Percentiles rank a stretch among this genome's conserved stretches.
Evolutionary conservation across 1,139 yeast species (phyloP).

Genomic region (Fermentozyma sake): DNA sequence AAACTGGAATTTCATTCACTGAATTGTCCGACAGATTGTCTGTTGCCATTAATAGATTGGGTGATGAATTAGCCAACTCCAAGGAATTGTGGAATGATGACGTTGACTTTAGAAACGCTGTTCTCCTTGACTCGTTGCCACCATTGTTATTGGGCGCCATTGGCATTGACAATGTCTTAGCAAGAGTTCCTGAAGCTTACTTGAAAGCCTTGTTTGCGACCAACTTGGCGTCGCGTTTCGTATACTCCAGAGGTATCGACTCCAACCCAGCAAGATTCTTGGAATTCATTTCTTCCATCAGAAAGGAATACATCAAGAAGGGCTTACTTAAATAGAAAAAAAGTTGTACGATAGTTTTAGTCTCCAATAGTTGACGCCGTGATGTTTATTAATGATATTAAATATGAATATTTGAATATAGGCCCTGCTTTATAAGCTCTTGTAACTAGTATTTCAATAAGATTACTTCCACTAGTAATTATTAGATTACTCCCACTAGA

Average conservation of each 20-base stretch:
- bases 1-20: slow-evolving; percentile 68
- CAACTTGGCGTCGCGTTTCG: slow-evolving; percentile 82
- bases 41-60: slow-evolving; percentile 79
- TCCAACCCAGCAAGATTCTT: slow-evolving; percentile 81
- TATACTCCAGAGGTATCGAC: slow-evolving; percentile 79
- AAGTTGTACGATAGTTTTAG: background rate
- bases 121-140: slow-evolving; percentile 78
- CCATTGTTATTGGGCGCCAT: slow-evolving; percentile 61
- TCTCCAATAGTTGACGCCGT: background rate
- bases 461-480: no score
- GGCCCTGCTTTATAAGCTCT: no score
- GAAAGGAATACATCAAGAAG: slow-evolving; percentile 34
- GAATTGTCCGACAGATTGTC: slow-evolving; percentile 83
- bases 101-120: slow-evolving; percentile 66
- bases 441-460: no score
- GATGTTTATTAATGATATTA: slow-evolving; percentile 1
- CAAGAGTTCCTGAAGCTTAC: slow-evolving; percentile 83
- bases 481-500: no score
- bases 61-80: slow-evolving; percentile 81
- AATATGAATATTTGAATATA: no score
- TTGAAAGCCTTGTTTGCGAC: slow-evolving; percentile 89
- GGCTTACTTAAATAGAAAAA: slow-evolving; percentile 18
- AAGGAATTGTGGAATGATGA: slow-evolving; percentile 86
- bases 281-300: slow-evolving; percentile 55
- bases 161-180: slow-evolving; percentile 70